Evolutionary conservation across 306 rosid genomes (phyloP), one percentile per base, ranked within the genome.

Genomic region (Lathyrus tuberosus): DNA sequence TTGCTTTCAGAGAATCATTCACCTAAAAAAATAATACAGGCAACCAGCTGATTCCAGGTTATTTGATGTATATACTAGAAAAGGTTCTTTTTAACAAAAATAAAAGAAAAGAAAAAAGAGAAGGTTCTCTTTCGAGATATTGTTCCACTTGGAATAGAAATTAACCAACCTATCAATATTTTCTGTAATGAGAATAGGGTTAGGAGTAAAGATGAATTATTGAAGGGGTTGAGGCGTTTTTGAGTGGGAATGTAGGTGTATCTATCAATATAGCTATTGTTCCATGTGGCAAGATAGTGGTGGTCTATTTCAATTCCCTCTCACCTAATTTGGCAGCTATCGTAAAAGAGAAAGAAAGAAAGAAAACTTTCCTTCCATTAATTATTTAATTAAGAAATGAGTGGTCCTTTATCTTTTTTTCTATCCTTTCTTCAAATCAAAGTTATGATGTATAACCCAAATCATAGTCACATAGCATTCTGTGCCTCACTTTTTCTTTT

Each of bases 231-330:
- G 52, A 73, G 41, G 62, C 43, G 5, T 46, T 57, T 71, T 60
- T 78, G 33, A 49, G 64, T 48, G 67, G 66, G 49, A 60, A 62
- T 53, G 67, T 62, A 56, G 42, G 42, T 65, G 68, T 22, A 31
- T 57, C 65, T 48, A 28, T 62, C 8, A 42, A 10, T 42, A 42
- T 53, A 53, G 33, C 5, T 31, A 33, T 49, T 53, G 47, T 17
- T 68, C 63, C 79, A 68, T 66, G 65, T 58, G 84, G 63, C 38
- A 42, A 44, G 46, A 62, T 75, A 11, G 51, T 72, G 83, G 86
- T 8, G 70, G 84, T 85, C 83, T 68, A 74, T 87, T 89, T 81
- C 78, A 8, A 28, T 30, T 47, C 41, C 69, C 26, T 52, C 51
- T 52, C 79, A 58, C 71, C 73, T 69, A 41, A 72, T 46, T 59